Percentiles rank a stretch among this genome's conserved stretches.
phyloP scores from a whole-genome alignment of 805 yeast genomes.

The Metschnikowia cubensis region DNA sequence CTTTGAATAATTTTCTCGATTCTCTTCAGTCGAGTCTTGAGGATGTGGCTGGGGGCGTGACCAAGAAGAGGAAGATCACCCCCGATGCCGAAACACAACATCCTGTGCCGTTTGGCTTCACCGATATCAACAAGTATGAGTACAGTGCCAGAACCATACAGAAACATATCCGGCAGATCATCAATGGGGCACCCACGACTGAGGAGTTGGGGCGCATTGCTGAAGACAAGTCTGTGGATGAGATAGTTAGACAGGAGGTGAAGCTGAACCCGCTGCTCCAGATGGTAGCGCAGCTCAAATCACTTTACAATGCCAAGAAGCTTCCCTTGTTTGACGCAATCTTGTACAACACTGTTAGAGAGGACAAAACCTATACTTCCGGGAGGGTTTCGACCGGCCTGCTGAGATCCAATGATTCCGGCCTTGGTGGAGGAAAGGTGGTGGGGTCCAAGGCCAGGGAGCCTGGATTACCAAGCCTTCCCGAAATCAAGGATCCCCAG shows the following conservation, averaged over 20 bases:
- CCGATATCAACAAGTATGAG: slow-evolving; percentile 38
- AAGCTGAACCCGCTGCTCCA: slow-evolving; percentile 51
- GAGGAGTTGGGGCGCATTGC: slow-evolving; percentile 36
- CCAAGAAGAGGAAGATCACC: not conserved
- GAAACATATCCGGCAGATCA: slow-evolving; percentile 30
- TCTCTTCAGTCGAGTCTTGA: not conserved
- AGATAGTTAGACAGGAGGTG: slow-evolving; percentile 47
- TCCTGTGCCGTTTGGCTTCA: slow-evolving; percentile 23
- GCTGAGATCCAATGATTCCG: not conserved
- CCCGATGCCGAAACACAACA: not conserved
- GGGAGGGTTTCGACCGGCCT: not conserved
- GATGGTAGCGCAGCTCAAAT: slow-evolving; percentile 57
- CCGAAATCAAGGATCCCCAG: slow-evolving; percentile 55
- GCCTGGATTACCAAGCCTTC: slow-evolving; percentile 58
- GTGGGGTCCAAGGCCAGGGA: not conserved
- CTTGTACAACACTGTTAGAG: slow-evolving; percentile 30
- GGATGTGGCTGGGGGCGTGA: not conserved
- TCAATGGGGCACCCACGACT: slow-evolving; percentile 55
- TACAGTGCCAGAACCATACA: slow-evolving; percentile 41
- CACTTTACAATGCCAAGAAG: slow-evolving; percentile 46
- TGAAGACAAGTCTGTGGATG: slow-evolving; percentile 29
- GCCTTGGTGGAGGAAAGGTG: too few relatives aligned
- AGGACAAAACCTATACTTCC: not conserved
- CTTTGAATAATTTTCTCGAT: not conserved
- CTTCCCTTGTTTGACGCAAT: slow-evolving; percentile 57